Evolutionary conservation across 75 land plant genomes (phyloP).

Genomic region (Sequoiadendron giganteum): DNA sequence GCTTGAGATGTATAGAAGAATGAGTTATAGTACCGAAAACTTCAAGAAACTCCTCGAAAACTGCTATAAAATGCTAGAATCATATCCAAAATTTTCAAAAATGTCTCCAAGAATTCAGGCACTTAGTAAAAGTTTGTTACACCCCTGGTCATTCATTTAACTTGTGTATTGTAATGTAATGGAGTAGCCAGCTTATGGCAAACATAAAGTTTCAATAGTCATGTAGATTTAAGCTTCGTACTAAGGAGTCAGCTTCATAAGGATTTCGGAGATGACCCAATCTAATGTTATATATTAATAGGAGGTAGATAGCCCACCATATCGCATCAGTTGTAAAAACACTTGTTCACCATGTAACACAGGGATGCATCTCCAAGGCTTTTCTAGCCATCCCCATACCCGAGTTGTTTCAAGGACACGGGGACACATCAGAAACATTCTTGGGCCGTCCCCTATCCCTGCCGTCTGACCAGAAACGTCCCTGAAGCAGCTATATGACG

Average conservation of each 20-base stretch:
- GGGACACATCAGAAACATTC: no score
- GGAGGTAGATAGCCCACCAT: not conserved
- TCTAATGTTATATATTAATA: not conserved
- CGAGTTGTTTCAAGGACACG: no score
- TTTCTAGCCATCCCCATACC: no score
- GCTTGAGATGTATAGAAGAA: not conserved
- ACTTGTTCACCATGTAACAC: no score
- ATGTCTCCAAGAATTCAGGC: no score
- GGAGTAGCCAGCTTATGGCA: not conserved
- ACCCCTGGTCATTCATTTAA: not conserved
- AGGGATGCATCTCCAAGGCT: no score
- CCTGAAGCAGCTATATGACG: no score
- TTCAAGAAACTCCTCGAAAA: not conserved
- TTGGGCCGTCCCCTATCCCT: no score
- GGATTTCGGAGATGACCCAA: not conserved
- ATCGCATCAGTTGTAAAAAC: not conserved
- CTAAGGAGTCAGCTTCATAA: not conserved
- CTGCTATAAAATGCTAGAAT: no score
- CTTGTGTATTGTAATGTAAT: not conserved
- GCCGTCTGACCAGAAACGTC: no score
- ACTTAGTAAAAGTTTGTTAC: not conserved
- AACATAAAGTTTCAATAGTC: not conserved
- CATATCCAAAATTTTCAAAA: no score
- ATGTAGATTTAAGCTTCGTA: not conserved
- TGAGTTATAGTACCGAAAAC: not conserved